Conservation (phyloP, 2,329 filamentous ascomycete genomes). For the Fusarium anthophilum region DNA sequence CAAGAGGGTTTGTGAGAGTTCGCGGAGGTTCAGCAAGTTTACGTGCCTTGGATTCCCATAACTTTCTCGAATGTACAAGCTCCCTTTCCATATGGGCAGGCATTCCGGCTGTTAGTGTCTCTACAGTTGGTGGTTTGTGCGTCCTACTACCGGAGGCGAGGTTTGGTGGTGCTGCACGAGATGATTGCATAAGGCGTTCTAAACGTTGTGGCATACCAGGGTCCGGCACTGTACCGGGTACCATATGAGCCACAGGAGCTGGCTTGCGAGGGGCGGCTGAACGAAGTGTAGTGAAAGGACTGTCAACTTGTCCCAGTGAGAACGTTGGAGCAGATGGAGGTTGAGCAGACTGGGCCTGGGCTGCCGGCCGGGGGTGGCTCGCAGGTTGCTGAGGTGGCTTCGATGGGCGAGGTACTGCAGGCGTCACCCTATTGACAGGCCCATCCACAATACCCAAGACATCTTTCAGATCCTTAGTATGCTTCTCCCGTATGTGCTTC, state of each 20-base stretch:
- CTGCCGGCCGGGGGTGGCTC: not conserved
- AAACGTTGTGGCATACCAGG: not conserved
- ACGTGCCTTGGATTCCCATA: not conserved
- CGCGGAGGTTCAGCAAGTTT: constrained; percentile 14
- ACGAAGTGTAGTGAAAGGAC: not conserved
- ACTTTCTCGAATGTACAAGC: not conserved
- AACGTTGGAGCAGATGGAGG: not conserved
- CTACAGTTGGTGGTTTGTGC: not conserved
- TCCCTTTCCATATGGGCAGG: not conserved
- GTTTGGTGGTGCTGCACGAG: not conserved
- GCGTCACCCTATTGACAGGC: too few species aligned
- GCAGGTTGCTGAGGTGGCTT: not conserved
- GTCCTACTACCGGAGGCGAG: not conserved
- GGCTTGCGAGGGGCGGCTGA: not conserved
- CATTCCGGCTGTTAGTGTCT: not conserved
- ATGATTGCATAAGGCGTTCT: not conserved
- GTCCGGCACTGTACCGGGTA: not conserved
- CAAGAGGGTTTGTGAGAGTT: constrained; percentile 7
- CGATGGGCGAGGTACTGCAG: not conserved
- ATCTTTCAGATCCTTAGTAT: constrained; percentile 37
- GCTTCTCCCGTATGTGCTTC: constrained; percentile 45
- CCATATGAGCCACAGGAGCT: not conserved
- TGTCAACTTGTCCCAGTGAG: not conserved
- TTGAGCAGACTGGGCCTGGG: not conserved
- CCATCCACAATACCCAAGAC: not conserved